Base-by-base conservation (phyloP, 1,139 yeast species). In the Yamadazyma mexicana region DNA sequence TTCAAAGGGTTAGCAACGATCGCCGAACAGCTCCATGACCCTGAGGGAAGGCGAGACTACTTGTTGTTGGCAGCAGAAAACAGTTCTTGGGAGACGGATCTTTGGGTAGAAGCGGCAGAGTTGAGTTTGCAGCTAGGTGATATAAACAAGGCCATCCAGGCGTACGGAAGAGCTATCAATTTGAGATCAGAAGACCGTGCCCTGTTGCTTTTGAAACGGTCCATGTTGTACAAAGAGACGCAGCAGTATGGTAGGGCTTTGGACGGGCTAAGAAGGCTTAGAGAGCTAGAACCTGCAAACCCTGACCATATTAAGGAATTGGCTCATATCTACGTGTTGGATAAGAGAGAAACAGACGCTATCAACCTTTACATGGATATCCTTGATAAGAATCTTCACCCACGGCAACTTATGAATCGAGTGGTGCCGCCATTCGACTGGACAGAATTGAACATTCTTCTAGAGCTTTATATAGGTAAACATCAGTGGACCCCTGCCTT, bases 1-100 rank as follows among this genome's bases (percentile, higher is more conserved):
- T 91, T 87, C 60, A 86, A 83, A 52, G 79, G 94, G 2, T 65
- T 92, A 40, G 97, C 95, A 34, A 95, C 86, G 51, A 87, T 92
- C 32, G 85, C 86, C 50, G 78, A 81, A 43, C 75, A 79, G 40
- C 80, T 79, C 43, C 88, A 86, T 0, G 75, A 84, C 38, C 59
- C 75, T 38, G 78, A 81, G 48, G 83, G 83, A 52, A 87, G 96
- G 46, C 82, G 95, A 54, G 79, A 79, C 43, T 82, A 87, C 27
- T 86, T 95, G 87, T 73, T 87, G 42, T 17, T 40, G 20, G 50
- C 50, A 1, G 53, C 53, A 9, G 28, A 34, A 3, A 27, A 63
- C 85, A 28, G 97, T 95, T 83, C 88, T 2, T 76, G 82, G 60
- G 94, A 87, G 61, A 77, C 78, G 44, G 84, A 79, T 20, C 83